Percentiles rank a stretch among this genome's conserved stretches.
phyloP scores from a whole-genome alignment of 257 asterid species.

The Plantago major region DNA sequence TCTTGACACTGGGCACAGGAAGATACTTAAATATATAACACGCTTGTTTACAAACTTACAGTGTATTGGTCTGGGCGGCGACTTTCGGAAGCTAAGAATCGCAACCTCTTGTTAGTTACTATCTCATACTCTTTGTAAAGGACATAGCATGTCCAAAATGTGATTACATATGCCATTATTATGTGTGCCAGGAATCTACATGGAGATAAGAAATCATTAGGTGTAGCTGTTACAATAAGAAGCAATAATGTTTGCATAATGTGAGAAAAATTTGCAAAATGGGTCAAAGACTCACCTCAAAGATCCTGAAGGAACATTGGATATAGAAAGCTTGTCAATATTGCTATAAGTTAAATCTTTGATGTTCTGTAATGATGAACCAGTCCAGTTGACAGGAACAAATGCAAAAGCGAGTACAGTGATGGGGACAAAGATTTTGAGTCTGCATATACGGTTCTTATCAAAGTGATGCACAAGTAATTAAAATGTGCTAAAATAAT shows the following conservation, averaged over 20 bases:
- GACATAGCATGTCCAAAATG: conserved; percentile 75
- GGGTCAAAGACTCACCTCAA: conserved; percentile 46
- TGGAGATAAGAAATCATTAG: conserved; percentile 4
- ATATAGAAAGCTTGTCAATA: conserved; percentile 86
- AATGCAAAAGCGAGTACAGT: conserved; percentile 64
- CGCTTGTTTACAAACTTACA: conserved; percentile 39
- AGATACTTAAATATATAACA: background rate
- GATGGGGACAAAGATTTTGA: conserved; percentile 87
- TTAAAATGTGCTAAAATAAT: conserved; percentile 3
- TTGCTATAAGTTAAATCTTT: conserved; percentile 62
- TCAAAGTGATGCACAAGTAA: conserved; percentile 5
- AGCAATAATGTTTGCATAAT: background rate
- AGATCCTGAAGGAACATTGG: conserved; percentile 77
- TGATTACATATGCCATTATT: conserved; percentile 60
- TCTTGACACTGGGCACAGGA: background rate
- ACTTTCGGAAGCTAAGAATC: conserved; percentile 63
- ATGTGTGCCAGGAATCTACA: conserved; percentile 76
- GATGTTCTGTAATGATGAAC: conserved; percentile 40
- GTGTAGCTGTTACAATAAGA: conserved; percentile 1
- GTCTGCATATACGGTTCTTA: conserved; percentile 39
- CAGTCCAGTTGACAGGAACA: conserved; percentile 90
- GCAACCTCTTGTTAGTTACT: conserved; percentile 58
- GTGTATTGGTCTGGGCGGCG: conserved; percentile 91
- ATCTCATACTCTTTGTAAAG: conserved; percentile 70
- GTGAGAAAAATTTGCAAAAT: conserved; percentile 5